phyloP scores from a whole-genome alignment of 139 green algal genomes.

The Ulvella scutata region DNA sequence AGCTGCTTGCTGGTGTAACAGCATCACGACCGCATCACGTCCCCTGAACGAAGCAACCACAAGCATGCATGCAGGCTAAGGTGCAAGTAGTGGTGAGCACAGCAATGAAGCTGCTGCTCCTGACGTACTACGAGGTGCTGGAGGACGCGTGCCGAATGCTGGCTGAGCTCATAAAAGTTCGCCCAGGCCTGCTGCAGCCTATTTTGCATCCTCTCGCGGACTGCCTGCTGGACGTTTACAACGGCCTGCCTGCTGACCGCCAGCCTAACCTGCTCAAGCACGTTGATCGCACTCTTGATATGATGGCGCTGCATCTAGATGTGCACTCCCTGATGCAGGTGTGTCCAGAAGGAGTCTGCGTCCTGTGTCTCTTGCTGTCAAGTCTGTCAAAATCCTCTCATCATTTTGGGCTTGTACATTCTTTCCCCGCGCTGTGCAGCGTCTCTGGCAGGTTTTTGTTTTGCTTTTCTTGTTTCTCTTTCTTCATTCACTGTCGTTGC shows the following conservation, averaged over 20 bases:
- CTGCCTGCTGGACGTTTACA: conserved; percentile 4
- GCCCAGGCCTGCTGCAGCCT: background rate
- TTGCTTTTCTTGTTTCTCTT: no score
- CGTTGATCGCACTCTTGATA: background rate
- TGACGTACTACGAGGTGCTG: conserved; percentile 4
- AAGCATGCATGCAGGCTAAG: background rate
- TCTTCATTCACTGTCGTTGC: no score
- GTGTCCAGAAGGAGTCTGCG: no score
- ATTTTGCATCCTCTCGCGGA: background rate
- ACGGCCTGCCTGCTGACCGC: background rate
- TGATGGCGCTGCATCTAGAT: background rate
- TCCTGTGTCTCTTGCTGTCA: no score
- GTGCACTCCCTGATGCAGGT: background rate
- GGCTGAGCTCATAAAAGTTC: background rate
- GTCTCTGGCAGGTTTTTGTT: no score
- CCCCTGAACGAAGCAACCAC: no score
- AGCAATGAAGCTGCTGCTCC: conserved; percentile 2
- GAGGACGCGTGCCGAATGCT: conserved; percentile 3
- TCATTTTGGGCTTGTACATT: no score
- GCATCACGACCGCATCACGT: no score
- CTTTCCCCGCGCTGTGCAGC: no score
- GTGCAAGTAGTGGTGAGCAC: background rate
- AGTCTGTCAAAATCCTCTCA: no score
- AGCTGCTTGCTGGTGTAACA: no score
- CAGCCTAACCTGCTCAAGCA: conserved; percentile 2